Base-by-base conservation (phyloP, 192 early-diverging fungal genomes). In the Mortierella antarctica region DNA sequence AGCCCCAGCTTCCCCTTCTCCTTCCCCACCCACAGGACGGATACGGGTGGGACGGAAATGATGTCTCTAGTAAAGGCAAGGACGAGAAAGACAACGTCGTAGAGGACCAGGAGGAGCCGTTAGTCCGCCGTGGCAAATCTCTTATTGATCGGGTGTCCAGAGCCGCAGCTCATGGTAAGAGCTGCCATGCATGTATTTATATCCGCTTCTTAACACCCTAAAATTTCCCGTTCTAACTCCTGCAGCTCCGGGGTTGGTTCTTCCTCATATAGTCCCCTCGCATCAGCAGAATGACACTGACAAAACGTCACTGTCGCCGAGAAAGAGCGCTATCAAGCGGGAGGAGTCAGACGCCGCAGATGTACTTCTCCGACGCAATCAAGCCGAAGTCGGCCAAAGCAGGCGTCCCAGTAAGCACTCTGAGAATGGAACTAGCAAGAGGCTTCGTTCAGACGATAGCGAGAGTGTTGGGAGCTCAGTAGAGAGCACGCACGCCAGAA, bases 41-140 rank as follows among this genome's bases (percentile, higher is more conserved):
- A 17, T 80, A 80, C 58, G 77, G 77, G 9, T 80, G 77, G 77
- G 70, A 68, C 17, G 55, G 68, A 12, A 60, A 57, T 39, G 56
- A 51, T 1, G 46, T 2, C 17, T n/a, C 13, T 45, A 1, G 39
- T 31, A 58, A 6, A 48, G 31, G 12, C 4, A 58, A 55, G 64
- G 45, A 45, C 10, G 31, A 23, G n/a, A 64, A 50, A 14, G 18
- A 64, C 20, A 41, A 46, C 5, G 53, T 63, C 20, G 48, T 42
- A 13, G 54, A 45, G 4, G 74, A 69, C 4, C 59, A 42, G 0
- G 67, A 75, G 1, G 74, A 70, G 7, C 54, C 55, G 11, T 49
- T 65, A 31, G 48, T 64, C 9, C 67, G 49, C 44, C 42, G 57
- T 17, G 72, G 64, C 15, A 57, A 42, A 39, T 12, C 64, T n/a